These are phyloP conservation scores for Tulasnella sp. DNA, from an alignment of 768 basidiomycete genomes.

Conservation along the genomic window DNA sequence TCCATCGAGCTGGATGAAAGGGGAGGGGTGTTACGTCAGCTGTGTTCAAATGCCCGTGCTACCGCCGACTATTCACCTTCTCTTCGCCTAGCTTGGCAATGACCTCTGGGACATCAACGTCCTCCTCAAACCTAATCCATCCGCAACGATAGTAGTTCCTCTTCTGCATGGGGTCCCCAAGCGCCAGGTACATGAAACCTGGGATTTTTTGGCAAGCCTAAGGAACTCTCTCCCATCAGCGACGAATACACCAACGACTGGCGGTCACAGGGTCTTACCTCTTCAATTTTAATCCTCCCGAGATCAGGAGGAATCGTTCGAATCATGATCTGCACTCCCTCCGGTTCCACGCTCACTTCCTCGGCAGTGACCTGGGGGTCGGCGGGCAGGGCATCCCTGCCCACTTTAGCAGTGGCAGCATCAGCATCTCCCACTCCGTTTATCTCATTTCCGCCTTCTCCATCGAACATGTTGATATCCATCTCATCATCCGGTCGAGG, in stretches of 20 bases:
- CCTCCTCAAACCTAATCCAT: slow-evolving; percentile 80
- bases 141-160: slow-evolving; percentile 90
- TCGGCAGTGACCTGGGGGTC: slow-evolving; percentile 26
- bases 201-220: slow-evolving; percentile 67
- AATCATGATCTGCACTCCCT: slow-evolving; percentile 89
- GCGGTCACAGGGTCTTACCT: slow-evolving; percentile 42
- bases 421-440: slow-evolving; percentile 5
- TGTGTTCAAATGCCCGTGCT: neutral
- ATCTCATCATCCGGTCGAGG: slow-evolving; percentile 8
- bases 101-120: slow-evolving; percentile 66
- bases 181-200: slow-evolving; percentile 78
- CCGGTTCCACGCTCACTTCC: slow-evolving; percentile 56
- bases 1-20: slow-evolving; percentile 60
- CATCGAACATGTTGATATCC: slow-evolving; percentile 10
- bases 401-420: neutral
- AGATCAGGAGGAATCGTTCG: slow-evolving; percentile 91
- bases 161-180: slow-evolving; percentile 88
- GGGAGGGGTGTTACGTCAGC: neutral
- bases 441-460: neutral
- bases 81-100: slow-evolving; percentile 68
- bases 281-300: slow-evolving; percentile 79
- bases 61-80: slow-evolving; percentile 44
- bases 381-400: neutral
- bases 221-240: slow-evolving; percentile 11
- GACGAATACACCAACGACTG: neutral